phyloP scores from a whole-genome alignment of 2,329 filamentous ascomycete species.

The Pseudogymnoascus sp. region DNA sequence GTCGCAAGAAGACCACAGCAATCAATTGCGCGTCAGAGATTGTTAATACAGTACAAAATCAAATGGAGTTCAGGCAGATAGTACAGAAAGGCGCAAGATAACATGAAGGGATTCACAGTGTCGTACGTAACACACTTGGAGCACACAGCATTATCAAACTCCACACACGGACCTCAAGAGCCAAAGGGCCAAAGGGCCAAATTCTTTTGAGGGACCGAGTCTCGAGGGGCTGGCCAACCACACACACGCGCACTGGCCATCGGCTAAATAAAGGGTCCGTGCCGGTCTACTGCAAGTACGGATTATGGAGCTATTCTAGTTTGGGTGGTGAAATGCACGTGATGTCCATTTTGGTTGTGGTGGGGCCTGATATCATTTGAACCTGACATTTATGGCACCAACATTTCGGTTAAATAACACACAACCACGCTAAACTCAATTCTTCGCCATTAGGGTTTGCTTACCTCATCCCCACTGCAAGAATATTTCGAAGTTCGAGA shows the following conservation, averaged over 20 bases:
- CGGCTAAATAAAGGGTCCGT: slow-evolving; percentile 11
- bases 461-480: slow-evolving; percentile 11
- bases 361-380: neutral
- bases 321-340: neutral
- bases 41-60: neutral
- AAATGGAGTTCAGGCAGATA: neutral
- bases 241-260: slow-evolving; percentile 9
- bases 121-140: neutral
- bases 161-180: neutral
- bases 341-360: neutral
- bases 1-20: neutral
- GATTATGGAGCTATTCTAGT: neutral
- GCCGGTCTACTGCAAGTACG: neutral
- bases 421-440: slow-evolving; percentile 3
- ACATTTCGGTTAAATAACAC: neutral
- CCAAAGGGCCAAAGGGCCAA: neutral
- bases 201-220: slow-evolving; percentile 6
- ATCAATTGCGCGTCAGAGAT: neutral
- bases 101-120: slow-evolving; percentile 2
- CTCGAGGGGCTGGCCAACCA: slow-evolving; percentile 9
- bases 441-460: slow-evolving; percentile 7
- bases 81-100: neutral
- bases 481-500: slow-evolving; percentile 13
- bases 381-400: neutral
- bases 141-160: neutral